Evolutionary conservation across 148 eudicot species (phyloP), one percentile per base, ranked within the genome.

Genomic region (Pouteria glomerata): DNA sequence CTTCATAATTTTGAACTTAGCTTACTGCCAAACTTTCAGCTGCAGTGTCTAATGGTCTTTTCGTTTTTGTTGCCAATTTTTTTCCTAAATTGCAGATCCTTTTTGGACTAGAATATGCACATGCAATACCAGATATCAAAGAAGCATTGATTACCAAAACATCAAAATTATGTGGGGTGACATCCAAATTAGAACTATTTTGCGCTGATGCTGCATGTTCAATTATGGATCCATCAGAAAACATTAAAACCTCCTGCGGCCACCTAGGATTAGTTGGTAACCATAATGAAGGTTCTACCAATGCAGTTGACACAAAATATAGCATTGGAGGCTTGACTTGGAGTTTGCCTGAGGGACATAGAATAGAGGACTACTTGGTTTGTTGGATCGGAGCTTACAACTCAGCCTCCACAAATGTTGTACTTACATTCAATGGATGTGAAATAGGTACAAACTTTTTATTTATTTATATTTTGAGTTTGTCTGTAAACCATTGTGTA

Each of bases 341-440:
- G 98, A 76, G 66, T 66, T 69, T 91, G 69, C 85, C 90, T 3
- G 62, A 62, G 68, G 85, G 81, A 62, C 82, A 55, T 56, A 82
- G 37, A 74, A 83, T 95, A 73, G 90, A 88, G 76, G 96, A 95
- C 48, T 95, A 78, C 80, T 75, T 83, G 74, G 64, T 95, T 73
- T 85, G 81, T 77, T 95, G 96, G 97, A 83, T 95, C 71, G 97
- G 98, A 26, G 69, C 80, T 53, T 93, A 91, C 62, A 84, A 89
- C 84, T 48, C 96, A 67, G 97, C 98, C 44, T 91, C 91, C 75
- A 86, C 97, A 69, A 95, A 88, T 81, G 60, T 78, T 74, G 88
- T 89, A 45, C 83, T 95, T 64, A 91, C 96, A 44, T 91, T 86
- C 66, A 95, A 91, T 82, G 81, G 81, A 15, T 95, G 96, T 80